Conservation (phyloP, 2,329 filamentous ascomycete genomes). For the Fusarium musae region DNA sequence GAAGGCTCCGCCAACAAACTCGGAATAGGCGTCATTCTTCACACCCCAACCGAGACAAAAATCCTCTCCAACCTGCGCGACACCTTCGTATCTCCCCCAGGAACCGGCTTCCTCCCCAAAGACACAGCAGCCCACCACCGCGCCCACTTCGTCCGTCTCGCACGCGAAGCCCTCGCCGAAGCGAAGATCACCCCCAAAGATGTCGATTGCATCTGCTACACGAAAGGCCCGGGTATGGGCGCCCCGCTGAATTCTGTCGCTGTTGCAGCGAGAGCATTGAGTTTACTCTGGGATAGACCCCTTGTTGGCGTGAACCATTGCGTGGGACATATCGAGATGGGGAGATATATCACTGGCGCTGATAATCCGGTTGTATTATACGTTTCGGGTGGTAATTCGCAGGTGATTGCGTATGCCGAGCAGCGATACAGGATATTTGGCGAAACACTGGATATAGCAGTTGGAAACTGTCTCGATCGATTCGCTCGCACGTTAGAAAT, state of each 20-base stretch:
- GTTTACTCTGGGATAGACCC: conserved; percentile 86
- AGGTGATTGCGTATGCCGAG: conserved; percentile 96
- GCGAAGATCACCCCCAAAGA: conserved; percentile 71
- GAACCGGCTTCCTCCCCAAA: conserved; percentile 94
- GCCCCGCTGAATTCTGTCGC: conserved; percentile 89
- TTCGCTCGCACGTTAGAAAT: conserved; percentile 93
- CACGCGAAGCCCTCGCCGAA: conserved; percentile 79
- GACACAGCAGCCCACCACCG: conserved; percentile 96
- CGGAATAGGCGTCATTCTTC: conserved; percentile 90
- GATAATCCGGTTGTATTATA: conserved; percentile 94
- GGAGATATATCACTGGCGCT: conserved; percentile 89
- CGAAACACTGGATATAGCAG: conserved; percentile 95
- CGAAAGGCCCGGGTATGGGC: conserved; percentile 95
- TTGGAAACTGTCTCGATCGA: conserved; percentile 96
- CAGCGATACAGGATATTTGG: conserved; percentile 97
- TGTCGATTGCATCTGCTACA: conserved; percentile 95
- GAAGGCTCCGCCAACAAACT: conserved; percentile 99
- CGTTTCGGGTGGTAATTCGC: conserved; percentile 94
- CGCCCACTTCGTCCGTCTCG: conserved; percentile 82
- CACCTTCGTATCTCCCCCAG: conserved; percentile 91
- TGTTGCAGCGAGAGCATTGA: conserved; percentile 82
- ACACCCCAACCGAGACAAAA: conserved; percentile 66
- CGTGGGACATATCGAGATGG: conserved; percentile 99
- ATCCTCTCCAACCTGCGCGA: conserved; percentile 95
- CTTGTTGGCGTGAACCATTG: conserved; percentile 97